A percentile compares a stretch with the other conserved stretches of the same genome.
Evolutionary conservation across 139 green algal species (phyloP).

Genomic region (Nannochloris sp.): DNA sequence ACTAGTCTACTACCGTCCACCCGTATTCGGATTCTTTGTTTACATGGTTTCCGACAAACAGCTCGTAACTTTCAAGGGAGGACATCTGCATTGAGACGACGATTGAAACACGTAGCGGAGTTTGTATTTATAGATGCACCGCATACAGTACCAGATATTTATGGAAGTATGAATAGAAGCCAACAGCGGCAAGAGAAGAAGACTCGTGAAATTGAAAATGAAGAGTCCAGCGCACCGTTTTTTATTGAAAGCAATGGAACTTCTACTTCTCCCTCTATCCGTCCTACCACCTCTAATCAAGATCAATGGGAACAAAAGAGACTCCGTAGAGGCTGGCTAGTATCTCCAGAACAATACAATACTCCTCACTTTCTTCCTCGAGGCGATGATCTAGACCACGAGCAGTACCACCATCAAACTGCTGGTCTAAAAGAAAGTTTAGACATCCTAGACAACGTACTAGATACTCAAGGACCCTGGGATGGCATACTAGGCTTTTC

Average conservation of each 20-base stretch:
- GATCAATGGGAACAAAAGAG: too few relatives aligned
- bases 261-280: too few relatives aligned
- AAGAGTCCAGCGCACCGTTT: too few relatives aligned
- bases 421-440: conserved; percentile 51
- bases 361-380: neutral
- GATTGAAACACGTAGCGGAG: conserved; percentile 35
- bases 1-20: too few relatives aligned
- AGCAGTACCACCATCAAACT: conserved; percentile 50
- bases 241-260: too few relatives aligned
- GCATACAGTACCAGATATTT: conserved; percentile 50
- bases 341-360: neutral
- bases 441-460: conserved; percentile 22
- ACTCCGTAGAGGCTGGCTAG: neutral
- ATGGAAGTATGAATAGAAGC: too few relatives aligned
- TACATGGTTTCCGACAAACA: conserved; percentile 87
- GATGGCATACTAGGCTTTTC: conserved; percentile 83
- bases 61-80: conserved; percentile 57
- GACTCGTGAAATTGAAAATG: too few relatives aligned
- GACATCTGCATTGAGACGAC: conserved; percentile 33
- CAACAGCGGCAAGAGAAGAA: too few relatives aligned
- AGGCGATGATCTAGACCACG: neutral
- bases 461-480: conserved; percentile 46
- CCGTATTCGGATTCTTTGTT: conserved; percentile 67
- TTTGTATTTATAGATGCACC: conserved; percentile 78
- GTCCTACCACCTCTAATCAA: too few relatives aligned